Percentiles rank a stretch among this genome's conserved stretches.
Evolutionary conservation across 768 basidiomycete species (phyloP).

Genomic region (Candolleomyces aberdarensis): DNA sequence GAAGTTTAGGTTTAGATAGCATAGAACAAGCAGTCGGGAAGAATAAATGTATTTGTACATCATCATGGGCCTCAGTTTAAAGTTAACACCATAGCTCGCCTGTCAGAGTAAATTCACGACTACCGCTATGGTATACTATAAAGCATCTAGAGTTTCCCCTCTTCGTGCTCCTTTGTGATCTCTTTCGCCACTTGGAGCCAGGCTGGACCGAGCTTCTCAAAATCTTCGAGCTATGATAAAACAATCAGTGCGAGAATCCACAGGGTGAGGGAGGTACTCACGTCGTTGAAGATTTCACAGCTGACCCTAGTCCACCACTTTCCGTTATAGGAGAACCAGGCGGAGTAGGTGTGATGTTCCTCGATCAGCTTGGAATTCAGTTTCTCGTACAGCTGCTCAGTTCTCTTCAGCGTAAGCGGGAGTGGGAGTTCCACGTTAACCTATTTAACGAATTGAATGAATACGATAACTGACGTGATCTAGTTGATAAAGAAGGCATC

Average conservation of each 20-base stretch:
- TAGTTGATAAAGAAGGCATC: not conserved
- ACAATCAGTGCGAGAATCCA: not conserved
- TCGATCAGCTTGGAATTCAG: slow-evolving; percentile 27
- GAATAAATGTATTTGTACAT: not conserved
- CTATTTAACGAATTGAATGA: slow-evolving; percentile 12
- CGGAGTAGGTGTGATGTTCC: slow-evolving; percentile 28
- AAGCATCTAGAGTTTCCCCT: not conserved
- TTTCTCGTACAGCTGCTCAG: slow-evolving; percentile 15
- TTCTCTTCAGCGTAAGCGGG: slow-evolving; percentile 17
- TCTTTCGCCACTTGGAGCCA: slow-evolving; percentile 35
- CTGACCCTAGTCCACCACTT: slow-evolving; percentile 39
- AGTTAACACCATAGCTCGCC: no score
- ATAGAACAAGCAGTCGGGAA: not conserved
- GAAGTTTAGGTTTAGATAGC: not conserved
- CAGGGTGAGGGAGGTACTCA: slow-evolving; percentile 8
- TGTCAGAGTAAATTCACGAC: no score
- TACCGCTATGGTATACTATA: not conserved
- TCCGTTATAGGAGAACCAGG: slow-evolving; percentile 32
- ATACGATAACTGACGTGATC: not conserved
- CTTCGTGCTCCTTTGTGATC: slow-evolving; percentile 22
- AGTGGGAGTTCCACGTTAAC: slow-evolving; percentile 36
- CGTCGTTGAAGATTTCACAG: slow-evolving; percentile 40
- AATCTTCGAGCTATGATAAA: slow-evolving; percentile 34
- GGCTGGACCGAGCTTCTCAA: slow-evolving; percentile 36
- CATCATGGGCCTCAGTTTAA: no score